Evolutionary conservation across 768 basidiomycete species (phyloP).

Genomic region (Tricholoma hemisulphureum): DNA sequence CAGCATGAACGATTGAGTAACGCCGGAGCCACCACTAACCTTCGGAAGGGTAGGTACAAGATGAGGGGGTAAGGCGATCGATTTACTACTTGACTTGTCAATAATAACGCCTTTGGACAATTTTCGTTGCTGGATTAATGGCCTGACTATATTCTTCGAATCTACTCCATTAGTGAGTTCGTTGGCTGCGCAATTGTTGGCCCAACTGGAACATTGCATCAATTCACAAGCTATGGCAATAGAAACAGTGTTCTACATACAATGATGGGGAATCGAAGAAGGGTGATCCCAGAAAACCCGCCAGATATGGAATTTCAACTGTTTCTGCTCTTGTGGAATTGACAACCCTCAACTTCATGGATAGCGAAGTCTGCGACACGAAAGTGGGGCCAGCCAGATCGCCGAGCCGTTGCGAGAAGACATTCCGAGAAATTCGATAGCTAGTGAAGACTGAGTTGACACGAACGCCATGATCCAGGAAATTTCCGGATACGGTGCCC

Average conservation of each 20-base stretch:
- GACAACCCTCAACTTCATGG: constrained; percentile 45
- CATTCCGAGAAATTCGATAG: constrained; percentile 42
- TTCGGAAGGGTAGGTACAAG: constrained; percentile 48
- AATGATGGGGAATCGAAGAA: constrained; percentile 54
- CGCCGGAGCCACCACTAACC: constrained; percentile 47
- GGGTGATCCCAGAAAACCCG: constrained; percentile 41
- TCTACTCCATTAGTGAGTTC: constrained; percentile 53
- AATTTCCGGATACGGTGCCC: constrained; percentile 59
- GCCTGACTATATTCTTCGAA: constrained; percentile 25
- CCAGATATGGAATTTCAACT: constrained; percentile 52
- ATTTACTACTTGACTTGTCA: constrained; percentile 40
- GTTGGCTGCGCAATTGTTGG: constrained; percentile 54
- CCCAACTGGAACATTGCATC: constrained; percentile 59
- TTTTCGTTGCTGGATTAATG: constrained; percentile 7
- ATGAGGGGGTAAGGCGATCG: constrained; percentile 44
- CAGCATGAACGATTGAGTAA: constrained; percentile 56
- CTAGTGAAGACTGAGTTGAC: constrained; percentile 63
- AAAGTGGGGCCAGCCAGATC: constrained; percentile 54
- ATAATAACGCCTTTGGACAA: constrained; percentile 41
- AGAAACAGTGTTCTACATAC: constrained; percentile 32
- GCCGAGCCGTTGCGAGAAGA: constrained; percentile 61
- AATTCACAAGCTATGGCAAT: constrained; percentile 7
- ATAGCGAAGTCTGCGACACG: constrained; percentile 45
- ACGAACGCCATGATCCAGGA: constrained; percentile 60
- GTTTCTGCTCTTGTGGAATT: constrained; percentile 48